phyloP scores from a whole-genome alignment of 208 protist genomes.

The Acanthamoeba healyi region DNA sequence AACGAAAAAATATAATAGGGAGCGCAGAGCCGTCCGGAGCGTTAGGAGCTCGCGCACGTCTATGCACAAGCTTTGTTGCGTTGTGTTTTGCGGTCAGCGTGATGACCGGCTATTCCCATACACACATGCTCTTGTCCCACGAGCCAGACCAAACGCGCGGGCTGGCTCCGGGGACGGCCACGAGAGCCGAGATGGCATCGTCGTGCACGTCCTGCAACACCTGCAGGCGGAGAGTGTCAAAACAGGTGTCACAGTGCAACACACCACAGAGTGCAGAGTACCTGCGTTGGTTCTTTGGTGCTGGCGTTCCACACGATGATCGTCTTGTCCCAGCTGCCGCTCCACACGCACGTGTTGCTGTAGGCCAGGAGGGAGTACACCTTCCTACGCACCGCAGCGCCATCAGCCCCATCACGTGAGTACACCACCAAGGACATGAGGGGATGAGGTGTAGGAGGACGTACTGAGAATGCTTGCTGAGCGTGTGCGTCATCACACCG shows the following conservation, averaged over 20 bases:
- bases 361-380: conserved; percentile 24
- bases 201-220: conserved; percentile 15
- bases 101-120: conserved; percentile 38
- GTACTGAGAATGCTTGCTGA: conserved; percentile 42
- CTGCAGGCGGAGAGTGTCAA: background rate
- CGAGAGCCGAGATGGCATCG: conserved; percentile 13
- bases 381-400: background rate
- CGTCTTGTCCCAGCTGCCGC: conserved; percentile 57
- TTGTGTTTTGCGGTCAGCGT: too few relatives aligned
- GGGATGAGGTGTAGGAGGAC: background rate
- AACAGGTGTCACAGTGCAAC: too few relatives aligned
- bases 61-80: too few relatives aligned
- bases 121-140: conserved; percentile 29
- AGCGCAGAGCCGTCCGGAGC: too few relatives aligned
- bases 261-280: background rate
- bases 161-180: background rate
- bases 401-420: background rate
- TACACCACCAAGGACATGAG: background rate
- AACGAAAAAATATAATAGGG: too few relatives aligned
- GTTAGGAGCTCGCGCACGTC: too few relatives aligned
- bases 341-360: background rate
- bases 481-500: background rate
- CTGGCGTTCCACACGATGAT: conserved; percentile 57
- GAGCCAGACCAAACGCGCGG: background rate
- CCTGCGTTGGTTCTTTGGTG: conserved; percentile 26